A percentile compares a stretch with the other conserved stretches of the same genome.
These are phyloP conservation scores for Xylaria scruposa DNA, from an alignment of 495 filamentous ascomycete genomes.

Conservation along the genomic window DNA sequence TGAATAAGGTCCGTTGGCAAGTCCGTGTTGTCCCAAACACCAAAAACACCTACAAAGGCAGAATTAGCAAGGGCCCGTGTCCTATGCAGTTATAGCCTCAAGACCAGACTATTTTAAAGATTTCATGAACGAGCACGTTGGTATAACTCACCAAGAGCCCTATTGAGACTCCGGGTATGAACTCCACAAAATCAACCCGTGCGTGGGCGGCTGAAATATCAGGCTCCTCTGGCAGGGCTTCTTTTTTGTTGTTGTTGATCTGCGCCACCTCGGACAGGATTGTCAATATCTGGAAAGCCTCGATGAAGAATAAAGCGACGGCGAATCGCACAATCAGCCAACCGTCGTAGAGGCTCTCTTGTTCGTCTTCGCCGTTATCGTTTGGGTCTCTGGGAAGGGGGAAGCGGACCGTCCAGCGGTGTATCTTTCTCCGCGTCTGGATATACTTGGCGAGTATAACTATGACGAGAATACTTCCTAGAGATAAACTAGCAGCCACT, in stretches of 20 bases:
- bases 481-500: conserved; percentile 51
- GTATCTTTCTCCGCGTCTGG: conserved; percentile 46
- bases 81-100: background rate
- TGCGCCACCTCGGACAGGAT: conserved; percentile 51
- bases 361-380: conserved; percentile 25
- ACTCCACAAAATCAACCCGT: conserved; percentile 48
- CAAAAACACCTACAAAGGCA: conserved; percentile 37
- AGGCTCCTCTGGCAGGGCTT: conserved; percentile 42
- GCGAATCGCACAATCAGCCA: conserved; percentile 55
- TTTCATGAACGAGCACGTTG: background rate
- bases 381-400: conserved; percentile 25
- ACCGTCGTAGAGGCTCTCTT: conserved; percentile 52
- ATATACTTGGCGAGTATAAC: conserved; percentile 55
- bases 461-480: conserved; percentile 49
- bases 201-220: conserved; percentile 46
- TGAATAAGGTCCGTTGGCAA: conserved; percentile 38
- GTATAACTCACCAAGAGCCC: conserved; percentile 40
- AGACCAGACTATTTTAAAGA: background rate
- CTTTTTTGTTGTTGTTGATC: conserved; percentile 40
- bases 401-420: conserved; percentile 48
- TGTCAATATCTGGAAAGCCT: conserved; percentile 51
- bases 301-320: conserved; percentile 53
- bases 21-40: conserved; percentile 52
- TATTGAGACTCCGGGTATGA: conserved; percentile 51
- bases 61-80: background rate